These are phyloP conservation scores for Ceratorhiza oryzae-sativae DNA, from an alignment of 1,284 basidiomycete genomes.

Conservation along the genomic window DNA sequence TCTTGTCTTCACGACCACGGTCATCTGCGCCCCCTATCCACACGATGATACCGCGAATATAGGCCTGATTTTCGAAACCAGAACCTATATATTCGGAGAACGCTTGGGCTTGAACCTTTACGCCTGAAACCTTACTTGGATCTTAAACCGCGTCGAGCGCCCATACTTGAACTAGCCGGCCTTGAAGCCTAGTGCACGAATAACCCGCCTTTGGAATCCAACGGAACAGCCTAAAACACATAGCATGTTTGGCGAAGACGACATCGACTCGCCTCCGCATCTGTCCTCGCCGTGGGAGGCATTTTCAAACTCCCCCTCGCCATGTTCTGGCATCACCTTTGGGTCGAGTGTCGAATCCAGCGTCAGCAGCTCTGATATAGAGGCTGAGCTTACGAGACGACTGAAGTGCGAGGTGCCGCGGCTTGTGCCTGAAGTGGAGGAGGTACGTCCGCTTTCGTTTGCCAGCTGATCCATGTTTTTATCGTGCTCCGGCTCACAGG, in stretches of 20 bases:
- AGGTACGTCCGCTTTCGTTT: constrained; percentile 51
- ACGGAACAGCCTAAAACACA: no score
- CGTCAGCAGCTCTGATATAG: constrained; percentile 31
- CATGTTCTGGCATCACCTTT: constrained; percentile 17
- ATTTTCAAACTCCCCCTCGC: constrained; percentile 56
- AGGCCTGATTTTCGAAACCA: constrained; percentile 40
- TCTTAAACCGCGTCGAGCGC: constrained; percentile 40
- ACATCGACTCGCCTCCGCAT: constrained; percentile 71
- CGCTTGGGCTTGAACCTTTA: neutral
- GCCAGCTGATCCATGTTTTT: neutral
- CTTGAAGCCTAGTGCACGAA: neutral
- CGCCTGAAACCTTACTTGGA: constrained; percentile 4
- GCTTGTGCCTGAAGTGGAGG: constrained; percentile 75
- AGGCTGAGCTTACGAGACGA: constrained; percentile 37
- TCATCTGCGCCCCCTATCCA: neutral
- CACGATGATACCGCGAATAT: constrained; percentile 72
- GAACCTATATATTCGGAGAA: constrained; percentile 33
- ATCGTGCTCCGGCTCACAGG: constrained; percentile 52
- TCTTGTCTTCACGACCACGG: neutral
- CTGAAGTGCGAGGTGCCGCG: constrained; percentile 55
- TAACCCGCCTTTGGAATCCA: no score
- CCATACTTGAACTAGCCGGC: no score
- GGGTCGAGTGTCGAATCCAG: constrained; percentile 36
- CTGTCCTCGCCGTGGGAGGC: constrained; percentile 81
- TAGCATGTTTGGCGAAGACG: constrained; percentile 79